Evolutionary conservation across 805 yeast species (phyloP).

Genomic region (Metschnikowia matae): DNA sequence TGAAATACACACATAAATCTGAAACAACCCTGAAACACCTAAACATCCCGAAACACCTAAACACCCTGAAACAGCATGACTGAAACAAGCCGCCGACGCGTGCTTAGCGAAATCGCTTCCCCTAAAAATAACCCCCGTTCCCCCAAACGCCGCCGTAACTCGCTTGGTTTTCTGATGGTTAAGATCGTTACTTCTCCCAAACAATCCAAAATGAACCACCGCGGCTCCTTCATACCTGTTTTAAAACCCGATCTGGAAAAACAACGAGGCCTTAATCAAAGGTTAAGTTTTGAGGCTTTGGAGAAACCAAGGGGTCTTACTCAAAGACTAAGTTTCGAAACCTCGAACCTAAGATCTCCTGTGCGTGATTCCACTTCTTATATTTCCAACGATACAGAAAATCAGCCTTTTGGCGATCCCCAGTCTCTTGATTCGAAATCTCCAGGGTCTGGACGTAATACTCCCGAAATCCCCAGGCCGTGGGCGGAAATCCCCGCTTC

Average conservation of each 20-base stretch:
- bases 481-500: neutral
- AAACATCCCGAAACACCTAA: too few species aligned
- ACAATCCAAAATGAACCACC: neutral
- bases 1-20: neutral
- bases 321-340: neutral
- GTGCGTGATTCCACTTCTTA: neutral
- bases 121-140: constrained; percentile 4
- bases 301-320: too few species aligned
- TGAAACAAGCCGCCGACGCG: constrained; percentile 16
- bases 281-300: neutral
- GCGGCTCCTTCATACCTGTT: constrained; percentile 14
- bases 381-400: too few species aligned
- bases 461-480: too few species aligned
- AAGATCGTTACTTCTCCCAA: constrained; percentile 9
- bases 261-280: neutral
- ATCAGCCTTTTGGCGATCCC: too few species aligned
- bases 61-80: neutral
- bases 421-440: too few species aligned
- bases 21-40: constrained; percentile 3
- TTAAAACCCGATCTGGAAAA: neutral
- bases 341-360: too few species aligned
- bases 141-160: constrained; percentile 12
- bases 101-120: constrained; percentile 16
- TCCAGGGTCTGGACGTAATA: too few species aligned
- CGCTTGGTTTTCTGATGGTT: constrained; percentile 21